phyloP scores from a whole-genome alignment of 495 filamentous ascomycete species.

The Penicillium diatomitis region DNA sequence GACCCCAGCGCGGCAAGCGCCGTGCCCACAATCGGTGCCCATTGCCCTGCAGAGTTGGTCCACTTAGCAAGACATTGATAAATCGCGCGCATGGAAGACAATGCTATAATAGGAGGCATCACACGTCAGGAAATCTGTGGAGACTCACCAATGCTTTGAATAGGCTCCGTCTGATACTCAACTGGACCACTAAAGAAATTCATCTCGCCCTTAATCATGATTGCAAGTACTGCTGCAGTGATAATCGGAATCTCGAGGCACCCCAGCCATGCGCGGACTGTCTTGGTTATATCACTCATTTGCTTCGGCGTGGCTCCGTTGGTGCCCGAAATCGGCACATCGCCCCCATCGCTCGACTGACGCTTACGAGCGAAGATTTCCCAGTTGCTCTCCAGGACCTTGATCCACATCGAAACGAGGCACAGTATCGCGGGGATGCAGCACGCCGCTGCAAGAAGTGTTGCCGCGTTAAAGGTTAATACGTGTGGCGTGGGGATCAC shows the following conservation, averaged over 20 bases:
- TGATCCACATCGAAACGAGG: slow-evolving; percentile 48
- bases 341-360: slow-evolving; percentile 12
- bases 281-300: slow-evolving; percentile 38
- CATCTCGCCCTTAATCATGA: slow-evolving; percentile 46
- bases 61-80: too few relatives aligned
- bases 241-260: slow-evolving; percentile 46
- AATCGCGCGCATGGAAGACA: too few relatives aligned
- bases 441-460: slow-evolving; percentile 48
- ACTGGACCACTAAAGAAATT: slow-evolving; percentile 49
- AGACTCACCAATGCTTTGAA: slow-evolving; percentile 42
- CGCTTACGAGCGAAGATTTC: slow-evolving; percentile 25
- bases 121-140: too few relatives aligned
- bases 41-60: slow-evolving; percentile 33
- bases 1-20: slow-evolving; percentile 45
- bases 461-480: slow-evolving; percentile 44
- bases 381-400: slow-evolving; percentile 50
- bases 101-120: too few relatives aligned
- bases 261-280: slow-evolving; percentile 34
- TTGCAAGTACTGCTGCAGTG: slow-evolving; percentile 41
- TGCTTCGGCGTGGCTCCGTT: slow-evolving; percentile 42
- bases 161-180: slow-evolving; percentile 45
- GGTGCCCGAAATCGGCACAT: slow-evolving; percentile 40
- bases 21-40: slow-evolving; percentile 47
- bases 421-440: slow-evolving; percentile 51
- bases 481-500: slow-evolving; percentile 43